Conservation (phyloP, 805 yeast species). For the Trichomonascus vanleenenianus region DNA sequence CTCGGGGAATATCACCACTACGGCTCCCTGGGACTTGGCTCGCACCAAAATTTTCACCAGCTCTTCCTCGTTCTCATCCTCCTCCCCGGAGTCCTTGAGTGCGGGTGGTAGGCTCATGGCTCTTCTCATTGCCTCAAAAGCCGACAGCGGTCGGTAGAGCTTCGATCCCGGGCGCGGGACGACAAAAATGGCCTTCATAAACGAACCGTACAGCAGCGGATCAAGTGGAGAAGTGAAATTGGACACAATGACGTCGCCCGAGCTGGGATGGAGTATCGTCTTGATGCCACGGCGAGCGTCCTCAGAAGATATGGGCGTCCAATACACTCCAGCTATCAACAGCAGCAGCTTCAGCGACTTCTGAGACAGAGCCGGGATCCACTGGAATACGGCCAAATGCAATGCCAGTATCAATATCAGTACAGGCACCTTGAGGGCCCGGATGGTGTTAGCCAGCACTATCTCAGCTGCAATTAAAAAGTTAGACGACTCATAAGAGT, state of each 20-base stretch:
- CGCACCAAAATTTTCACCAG: slow-evolving; percentile 13
- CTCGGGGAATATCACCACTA: slow-evolving; percentile 57
- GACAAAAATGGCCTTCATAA: slow-evolving; percentile 26
- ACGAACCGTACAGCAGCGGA: slow-evolving; percentile 31
- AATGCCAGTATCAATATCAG: slow-evolving; percentile 4
- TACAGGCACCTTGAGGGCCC: slow-evolving; percentile 11
- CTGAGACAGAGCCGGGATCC: slow-evolving; percentile 7
- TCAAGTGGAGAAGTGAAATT: slow-evolving; percentile 58
- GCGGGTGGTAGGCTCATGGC: slow-evolving; percentile 16
- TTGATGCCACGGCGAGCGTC: slow-evolving; percentile 2
- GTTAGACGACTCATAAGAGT: neutral
- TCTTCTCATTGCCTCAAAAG: slow-evolving; percentile 10
- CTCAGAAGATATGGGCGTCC: slow-evolving; percentile 4
- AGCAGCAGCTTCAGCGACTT: slow-evolving; percentile 3
- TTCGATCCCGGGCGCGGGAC: slow-evolving; percentile 30
- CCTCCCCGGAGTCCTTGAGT: neutral
- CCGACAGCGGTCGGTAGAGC: neutral
- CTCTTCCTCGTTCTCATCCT: neutral
- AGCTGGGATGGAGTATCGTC: slow-evolving; percentile 26
- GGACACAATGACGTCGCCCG: slow-evolving; percentile 44
- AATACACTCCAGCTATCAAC: slow-evolving; percentile 2
- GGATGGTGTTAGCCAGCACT: neutral
- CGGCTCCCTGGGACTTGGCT: slow-evolving; percentile 33
- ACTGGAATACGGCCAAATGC: slow-evolving; percentile 8
- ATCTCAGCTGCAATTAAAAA: neutral